Percentiles rank a stretch among this genome's conserved stretches.
phyloP scores from a whole-genome alignment of 2,329 filamentous ascomycete species.

The Fusarium sp. region DNA sequence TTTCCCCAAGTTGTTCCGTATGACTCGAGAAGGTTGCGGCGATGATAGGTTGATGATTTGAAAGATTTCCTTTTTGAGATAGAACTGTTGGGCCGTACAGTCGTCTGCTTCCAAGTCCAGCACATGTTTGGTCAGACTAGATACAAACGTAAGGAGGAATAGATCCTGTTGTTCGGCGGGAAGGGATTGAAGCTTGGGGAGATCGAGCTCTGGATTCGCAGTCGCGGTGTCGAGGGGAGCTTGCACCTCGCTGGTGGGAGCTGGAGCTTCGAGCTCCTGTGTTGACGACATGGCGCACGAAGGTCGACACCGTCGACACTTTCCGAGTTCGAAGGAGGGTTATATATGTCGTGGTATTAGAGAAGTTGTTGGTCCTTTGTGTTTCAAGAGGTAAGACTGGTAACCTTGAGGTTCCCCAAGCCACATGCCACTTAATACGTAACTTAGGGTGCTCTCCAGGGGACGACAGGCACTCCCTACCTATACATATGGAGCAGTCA shows the following conservation, averaged over 20 bases:
- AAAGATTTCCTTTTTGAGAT: constrained; percentile 93
- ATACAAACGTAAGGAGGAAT: constrained; percentile 89
- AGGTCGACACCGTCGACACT: constrained; percentile 40
- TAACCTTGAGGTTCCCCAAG: constrained; percentile 44
- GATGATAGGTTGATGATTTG: constrained; percentile 89
- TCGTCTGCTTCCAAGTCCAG: constrained; percentile 79
- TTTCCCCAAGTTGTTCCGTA: constrained; percentile 88
- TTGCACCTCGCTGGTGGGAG: constrained; percentile 50
- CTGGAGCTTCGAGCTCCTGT: constrained; percentile 54
- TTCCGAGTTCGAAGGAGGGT: constrained; percentile 16
- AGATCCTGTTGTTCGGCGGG: constrained; percentile 96
- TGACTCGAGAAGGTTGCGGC: constrained; percentile 86
- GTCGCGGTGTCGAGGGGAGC: constrained; percentile 57
- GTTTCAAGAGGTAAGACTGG: constrained; percentile 36
- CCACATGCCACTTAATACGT: constrained; percentile 39
- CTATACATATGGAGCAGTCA: constrained; percentile 15
- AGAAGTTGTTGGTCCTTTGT: constrained; percentile 30
- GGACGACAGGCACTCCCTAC: constrained; percentile 29
- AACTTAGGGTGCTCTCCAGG: constrained; percentile 26
- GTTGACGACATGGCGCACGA: constrained; percentile 54
- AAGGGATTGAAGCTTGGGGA: constrained; percentile 88
- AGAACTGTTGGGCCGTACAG: constrained; percentile 88
- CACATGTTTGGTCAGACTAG: constrained; percentile 85
- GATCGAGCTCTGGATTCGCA: constrained; percentile 83
- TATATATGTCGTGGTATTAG: constrained; percentile 20